A percentile compares a stretch with the other conserved stretches of the same genome.
phyloP scores from a whole-genome alignment of 2,329 filamentous ascomycete species.

The Triangularia verruculosa region DNA sequence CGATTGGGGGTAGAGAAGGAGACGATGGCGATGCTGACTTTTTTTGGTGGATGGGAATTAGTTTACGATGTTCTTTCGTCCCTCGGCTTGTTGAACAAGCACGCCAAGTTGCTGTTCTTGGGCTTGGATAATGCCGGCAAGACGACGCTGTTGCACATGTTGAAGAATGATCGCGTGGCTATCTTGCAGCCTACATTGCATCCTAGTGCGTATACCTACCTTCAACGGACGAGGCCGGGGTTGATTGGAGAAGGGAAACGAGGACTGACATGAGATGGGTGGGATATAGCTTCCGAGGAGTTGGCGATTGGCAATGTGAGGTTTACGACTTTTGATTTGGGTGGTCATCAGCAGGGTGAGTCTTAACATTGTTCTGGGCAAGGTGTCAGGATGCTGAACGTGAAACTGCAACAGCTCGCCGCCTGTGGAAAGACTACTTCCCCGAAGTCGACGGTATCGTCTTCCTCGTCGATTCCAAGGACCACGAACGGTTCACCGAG shows the following conservation, averaged over 20 bases:
- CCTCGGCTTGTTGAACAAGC: conserved; percentile 88
- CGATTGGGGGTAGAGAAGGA: conserved; percentile 21
- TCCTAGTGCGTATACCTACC: conserved; percentile 64
- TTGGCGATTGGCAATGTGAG: conserved; percentile 89
- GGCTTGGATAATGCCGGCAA: conserved; percentile 94
- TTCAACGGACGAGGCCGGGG: background rate
- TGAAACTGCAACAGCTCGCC: conserved; percentile 64
- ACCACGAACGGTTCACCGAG: conserved; percentile 90
- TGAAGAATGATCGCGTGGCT: conserved; percentile 95
- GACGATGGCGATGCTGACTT: conserved; percentile 26
- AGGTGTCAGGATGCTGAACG: too few relatives aligned
- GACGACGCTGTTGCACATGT: conserved; percentile 90
- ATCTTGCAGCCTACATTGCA: conserved; percentile 88
- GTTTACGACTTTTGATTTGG: conserved; percentile 92
- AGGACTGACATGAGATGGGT: conserved; percentile 5
- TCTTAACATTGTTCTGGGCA: too few relatives aligned
- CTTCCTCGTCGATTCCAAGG: conserved; percentile 96
- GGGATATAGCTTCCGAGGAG: conserved; percentile 72
- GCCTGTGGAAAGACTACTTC: conserved; percentile 96
- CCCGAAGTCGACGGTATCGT: conserved; percentile 95
- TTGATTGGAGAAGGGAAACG: conserved; percentile 23
- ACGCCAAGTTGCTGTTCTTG: conserved; percentile 90
- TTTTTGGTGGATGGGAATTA: conserved; percentile 36
- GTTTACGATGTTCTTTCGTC: conserved; percentile 89
- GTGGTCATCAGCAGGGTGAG: conserved; percentile 86